A percentile compares a stretch with the other conserved stretches of the same genome.
Evolutionary conservation across 2,329 filamentous ascomycete genomes (phyloP).

Genomic region (Colletotrichum sp.): DNA sequence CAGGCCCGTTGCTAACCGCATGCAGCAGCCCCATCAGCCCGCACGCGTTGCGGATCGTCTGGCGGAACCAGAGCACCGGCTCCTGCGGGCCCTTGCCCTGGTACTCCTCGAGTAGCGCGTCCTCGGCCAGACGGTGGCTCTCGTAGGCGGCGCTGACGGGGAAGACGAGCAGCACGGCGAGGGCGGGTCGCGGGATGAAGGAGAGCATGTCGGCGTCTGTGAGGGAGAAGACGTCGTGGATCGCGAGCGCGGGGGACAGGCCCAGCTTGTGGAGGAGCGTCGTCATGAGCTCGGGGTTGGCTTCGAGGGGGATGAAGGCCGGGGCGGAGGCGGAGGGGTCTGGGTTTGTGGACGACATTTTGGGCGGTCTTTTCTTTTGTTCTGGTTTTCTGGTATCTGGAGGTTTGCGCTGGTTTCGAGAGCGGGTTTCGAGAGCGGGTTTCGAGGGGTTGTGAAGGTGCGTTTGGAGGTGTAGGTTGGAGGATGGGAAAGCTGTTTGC

Average conservation of each 20-base stretch:
- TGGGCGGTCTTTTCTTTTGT: background rate
- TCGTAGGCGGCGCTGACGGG: constrained; percentile 84
- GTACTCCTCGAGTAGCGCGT: constrained; percentile 69
- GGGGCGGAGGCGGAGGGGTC: constrained; percentile 41
- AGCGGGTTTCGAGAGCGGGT: background rate
- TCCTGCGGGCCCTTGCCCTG: constrained; percentile 69
- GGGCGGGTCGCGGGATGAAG: constrained; percentile 86
- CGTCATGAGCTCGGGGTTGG: constrained; percentile 90
- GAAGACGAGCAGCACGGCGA: constrained; percentile 91
- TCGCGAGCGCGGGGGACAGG: constrained; percentile 74
- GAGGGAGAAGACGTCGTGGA: constrained; percentile 93
- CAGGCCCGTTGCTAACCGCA: constrained; percentile 78
- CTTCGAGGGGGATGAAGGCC: constrained; percentile 67
- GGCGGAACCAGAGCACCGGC: constrained; percentile 90
- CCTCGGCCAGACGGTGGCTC: constrained; percentile 75
- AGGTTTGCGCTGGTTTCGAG: background rate
- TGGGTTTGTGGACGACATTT: constrained; percentile 37
- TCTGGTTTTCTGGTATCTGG: background rate
- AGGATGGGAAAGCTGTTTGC: constrained; percentile 1
- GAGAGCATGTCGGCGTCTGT: constrained; percentile 83
- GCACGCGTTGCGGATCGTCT: constrained; percentile 94
- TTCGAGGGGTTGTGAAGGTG: background rate
- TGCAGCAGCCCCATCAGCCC: constrained; percentile 90
- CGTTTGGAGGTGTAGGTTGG: background rate
- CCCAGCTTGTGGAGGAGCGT: constrained; percentile 82